These are phyloP conservation scores for Podila horticola DNA, from an alignment of 192 early-diverging fungal genomes.

Conservation along the genomic window DNA sequence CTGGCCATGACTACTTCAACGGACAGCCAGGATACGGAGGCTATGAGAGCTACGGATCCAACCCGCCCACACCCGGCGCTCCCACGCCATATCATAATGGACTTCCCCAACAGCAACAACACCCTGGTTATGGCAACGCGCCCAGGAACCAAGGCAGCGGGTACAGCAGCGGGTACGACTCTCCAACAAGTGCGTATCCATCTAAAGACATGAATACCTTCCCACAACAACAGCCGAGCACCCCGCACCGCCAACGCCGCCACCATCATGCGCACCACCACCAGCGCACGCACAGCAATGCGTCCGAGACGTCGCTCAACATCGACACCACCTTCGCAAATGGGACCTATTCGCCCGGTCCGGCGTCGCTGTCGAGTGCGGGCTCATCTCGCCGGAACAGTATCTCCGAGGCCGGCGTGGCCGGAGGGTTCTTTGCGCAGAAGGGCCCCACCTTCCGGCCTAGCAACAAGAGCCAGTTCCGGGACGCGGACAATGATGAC, in stretches of 20 bases:
- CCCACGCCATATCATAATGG: neutral
- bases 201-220: neutral
- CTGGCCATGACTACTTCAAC: neutral
- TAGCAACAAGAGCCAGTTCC: neutral
- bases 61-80: neutral
- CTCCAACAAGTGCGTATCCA: conserved; percentile 12
- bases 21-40: neutral
- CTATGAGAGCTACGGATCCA: conserved; percentile 1
- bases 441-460: conserved; percentile 8
- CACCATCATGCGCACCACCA: conserved; percentile 14
- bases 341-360: conserved; percentile 8
- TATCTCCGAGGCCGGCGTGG: conserved; percentile 7
- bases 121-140: neutral
- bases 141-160: neutral
- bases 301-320: conserved; percentile 31
- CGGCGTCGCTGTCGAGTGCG: conserved; percentile 21
- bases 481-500: neutral
- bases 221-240: neutral
- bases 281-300: conserved; percentile 24
- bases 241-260: conserved; percentile 2
- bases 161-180: conserved; percentile 41
- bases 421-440: conserved; percentile 10
- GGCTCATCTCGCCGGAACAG: conserved; percentile 25
- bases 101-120: neutral
- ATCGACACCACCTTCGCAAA: conserved; percentile 14